Conservation (phyloP, 306 rosid genomes). For the Astragalus membranaceus region DNA sequence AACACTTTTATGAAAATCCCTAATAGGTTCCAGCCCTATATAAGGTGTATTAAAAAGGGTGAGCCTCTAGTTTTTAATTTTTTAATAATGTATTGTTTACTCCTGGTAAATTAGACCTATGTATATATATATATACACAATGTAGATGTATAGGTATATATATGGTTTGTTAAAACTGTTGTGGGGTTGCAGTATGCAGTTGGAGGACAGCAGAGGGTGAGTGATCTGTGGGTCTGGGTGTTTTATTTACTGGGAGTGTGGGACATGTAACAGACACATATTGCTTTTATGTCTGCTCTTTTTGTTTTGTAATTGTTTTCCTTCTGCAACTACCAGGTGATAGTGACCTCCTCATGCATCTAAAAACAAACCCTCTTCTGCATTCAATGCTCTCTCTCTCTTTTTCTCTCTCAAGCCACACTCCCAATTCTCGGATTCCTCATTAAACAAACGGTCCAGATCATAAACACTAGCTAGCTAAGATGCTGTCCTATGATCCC, state of each 20-base stretch:
- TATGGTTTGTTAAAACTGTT: conserved; percentile 3
- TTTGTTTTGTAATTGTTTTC: conserved; percentile 44
- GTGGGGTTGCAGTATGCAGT: conserved; percentile 4
- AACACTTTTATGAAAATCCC: background rate
- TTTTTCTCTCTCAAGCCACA: background rate
- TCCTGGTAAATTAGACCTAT: background rate
- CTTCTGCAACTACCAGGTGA: conserved; percentile 52
- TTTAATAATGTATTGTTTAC: background rate
- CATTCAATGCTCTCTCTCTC: conserved; percentile 21
- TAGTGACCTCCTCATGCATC: conserved; percentile 36
- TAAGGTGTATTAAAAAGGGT: background rate
- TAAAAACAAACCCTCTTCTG: conserved; percentile 15
- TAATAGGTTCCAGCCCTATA: background rate
- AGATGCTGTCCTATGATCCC: conserved; percentile 10
- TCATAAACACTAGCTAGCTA: background rate
- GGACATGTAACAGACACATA: conserved; percentile 40
- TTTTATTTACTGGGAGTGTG: conserved; percentile 28
- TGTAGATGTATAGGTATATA: background rate
- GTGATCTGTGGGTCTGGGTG: background rate
- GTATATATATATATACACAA: background rate
- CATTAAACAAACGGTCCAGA: conserved; percentile 31
- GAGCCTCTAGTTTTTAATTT: background rate
- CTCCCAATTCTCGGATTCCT: conserved; percentile 28
- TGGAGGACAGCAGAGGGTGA: conserved; percentile 8
- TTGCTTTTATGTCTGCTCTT: conserved; percentile 41